phyloP scores from a whole-genome alignment of 2,329 filamentous ascomycete species.

The Exutisphaerella laricina region DNA sequence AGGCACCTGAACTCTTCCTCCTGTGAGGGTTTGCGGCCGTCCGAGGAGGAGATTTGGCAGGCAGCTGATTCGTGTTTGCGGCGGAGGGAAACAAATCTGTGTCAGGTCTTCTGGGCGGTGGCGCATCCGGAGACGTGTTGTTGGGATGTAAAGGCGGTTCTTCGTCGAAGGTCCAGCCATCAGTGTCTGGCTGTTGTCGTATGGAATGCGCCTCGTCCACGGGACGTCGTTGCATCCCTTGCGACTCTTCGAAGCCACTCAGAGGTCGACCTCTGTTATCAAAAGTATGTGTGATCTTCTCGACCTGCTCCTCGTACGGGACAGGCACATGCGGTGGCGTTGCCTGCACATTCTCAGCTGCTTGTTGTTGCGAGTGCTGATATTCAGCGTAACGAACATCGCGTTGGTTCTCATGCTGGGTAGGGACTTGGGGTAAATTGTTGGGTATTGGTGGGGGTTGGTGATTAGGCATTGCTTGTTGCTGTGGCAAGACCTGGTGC shows the following conservation, averaged over 20 bases:
- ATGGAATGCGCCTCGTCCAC: conserved; percentile 6
- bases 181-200: conserved; percentile 41
- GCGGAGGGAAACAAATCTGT: conserved; percentile 82
- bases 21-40: conserved; percentile 61
- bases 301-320: conserved; percentile 51
- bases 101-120: conserved; percentile 64
- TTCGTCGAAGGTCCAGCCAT: conserved; percentile 93
- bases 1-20: conserved; percentile 66
- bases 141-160: conserved; percentile 49
- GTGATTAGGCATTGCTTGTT: conserved; percentile 53
- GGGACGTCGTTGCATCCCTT: background rate
- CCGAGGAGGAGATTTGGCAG: conserved; percentile 73
- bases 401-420: conserved; percentile 17
- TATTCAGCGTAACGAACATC: conserved; percentile 36
- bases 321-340: conserved; percentile 20
- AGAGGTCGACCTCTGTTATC: conserved; percentile 54
- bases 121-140: conserved; percentile 39
- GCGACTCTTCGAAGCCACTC: conserved; percentile 36
- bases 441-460: conserved; percentile 45
- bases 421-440: conserved; percentile 23
- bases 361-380: conserved; percentile 33
- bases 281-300: conserved; percentile 54
- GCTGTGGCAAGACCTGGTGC: conserved; percentile 32
- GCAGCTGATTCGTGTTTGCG: conserved; percentile 52
- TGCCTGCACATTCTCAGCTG: conserved; percentile 27